Evolutionary conservation across 2,329 filamentous ascomycete genomes (phyloP).

Genomic region (Colletotrichum acutatum): DNA sequence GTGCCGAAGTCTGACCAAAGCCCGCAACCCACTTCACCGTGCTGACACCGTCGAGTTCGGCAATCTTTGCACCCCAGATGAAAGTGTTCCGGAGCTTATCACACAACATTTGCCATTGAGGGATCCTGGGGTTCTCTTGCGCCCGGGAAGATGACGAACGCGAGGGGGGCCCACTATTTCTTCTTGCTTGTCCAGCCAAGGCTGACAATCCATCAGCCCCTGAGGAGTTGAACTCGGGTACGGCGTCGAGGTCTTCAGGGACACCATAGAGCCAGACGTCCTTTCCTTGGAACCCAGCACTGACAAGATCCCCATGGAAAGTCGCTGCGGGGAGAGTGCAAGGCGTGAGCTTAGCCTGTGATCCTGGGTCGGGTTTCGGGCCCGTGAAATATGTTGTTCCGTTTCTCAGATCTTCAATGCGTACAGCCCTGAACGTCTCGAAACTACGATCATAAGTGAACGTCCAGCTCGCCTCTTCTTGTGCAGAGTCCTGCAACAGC

Average conservation of each 20-base stretch:
- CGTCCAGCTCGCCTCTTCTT: constrained; percentile 78
- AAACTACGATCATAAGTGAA: constrained; percentile 83
- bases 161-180: constrained; percentile 54
- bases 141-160: constrained; percentile 50
- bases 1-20: constrained; percentile 57
- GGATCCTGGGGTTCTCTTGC: constrained; percentile 55
- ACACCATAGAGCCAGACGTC: constrained; percentile 85
- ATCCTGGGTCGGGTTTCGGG: constrained; percentile 64
- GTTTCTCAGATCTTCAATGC: constrained; percentile 78
- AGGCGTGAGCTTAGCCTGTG: constrained; percentile 71
- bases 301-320: constrained; percentile 76
- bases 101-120: constrained; percentile 76
- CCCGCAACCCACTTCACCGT: constrained; percentile 78
- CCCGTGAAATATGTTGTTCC: constrained; percentile 85
- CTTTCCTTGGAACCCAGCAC: constrained; percentile 77
- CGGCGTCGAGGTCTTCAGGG: constrained; percentile 76
- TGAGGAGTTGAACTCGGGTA: constrained; percentile 54
- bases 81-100: constrained; percentile 78
- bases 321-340: constrained; percentile 76
- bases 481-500: constrained; percentile 69
- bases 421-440: constrained; percentile 81
- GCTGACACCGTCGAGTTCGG: constrained; percentile 73
- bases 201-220: constrained; percentile 42
- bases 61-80: constrained; percentile 73
- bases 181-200: constrained; percentile 44